Base-by-base conservation (phyloP, 768 basidiomycete genomes). In the Lentinula sp. region DNA sequence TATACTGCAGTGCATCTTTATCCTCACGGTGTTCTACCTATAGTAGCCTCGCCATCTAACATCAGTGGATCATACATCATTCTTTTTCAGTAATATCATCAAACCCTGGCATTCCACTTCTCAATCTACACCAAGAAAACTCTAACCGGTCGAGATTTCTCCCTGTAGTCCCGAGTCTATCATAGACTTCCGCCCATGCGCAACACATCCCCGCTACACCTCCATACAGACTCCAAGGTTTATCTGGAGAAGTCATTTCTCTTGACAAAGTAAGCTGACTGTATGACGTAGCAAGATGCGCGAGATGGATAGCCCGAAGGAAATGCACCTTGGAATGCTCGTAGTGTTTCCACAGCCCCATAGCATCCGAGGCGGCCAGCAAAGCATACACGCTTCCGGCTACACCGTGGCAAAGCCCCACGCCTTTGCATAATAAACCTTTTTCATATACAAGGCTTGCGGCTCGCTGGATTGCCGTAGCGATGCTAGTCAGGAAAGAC, bases 401-500 rank as follows among this genome's bases (percentile, higher is more conserved):
- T 5, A 81, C 76, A 4, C 85, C 85, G 63, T 86, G 84, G 65
- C 85, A 86, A 10, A 85, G 71, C 0, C 85, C 84, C n/a, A 84
- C 70, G 10, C 85, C 84, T 67, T 85, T 86, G 3, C 75, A 74
- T 16, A 85, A 74, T 7, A 85, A 66, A 0, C 85, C 84, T 6
- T 72, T 74, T 8, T 70, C 66, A 64, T 85, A 84, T 13, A 83
- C 76, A 8, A 82, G 65, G 1, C 67, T 66, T 7, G 78, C 79
- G 12, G 76, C 82, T 10, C 70, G 72, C 13, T 69, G 66, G 0
- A 82, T 64, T 2, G 82, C 71, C 3, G 64, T 59, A 12, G 68
- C 62, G 2, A 80, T 64, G 15, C 68, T 73, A 0, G 65, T 62
- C 41, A 65, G 61, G 9, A 77, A 65, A 15, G 63, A 46, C 1